Percentiles rank a stretch among this genome's conserved stretches.
phyloP scores from a whole-genome alignment of 1,139 yeast species.

The Yamadazyma friedrichii region DNA sequence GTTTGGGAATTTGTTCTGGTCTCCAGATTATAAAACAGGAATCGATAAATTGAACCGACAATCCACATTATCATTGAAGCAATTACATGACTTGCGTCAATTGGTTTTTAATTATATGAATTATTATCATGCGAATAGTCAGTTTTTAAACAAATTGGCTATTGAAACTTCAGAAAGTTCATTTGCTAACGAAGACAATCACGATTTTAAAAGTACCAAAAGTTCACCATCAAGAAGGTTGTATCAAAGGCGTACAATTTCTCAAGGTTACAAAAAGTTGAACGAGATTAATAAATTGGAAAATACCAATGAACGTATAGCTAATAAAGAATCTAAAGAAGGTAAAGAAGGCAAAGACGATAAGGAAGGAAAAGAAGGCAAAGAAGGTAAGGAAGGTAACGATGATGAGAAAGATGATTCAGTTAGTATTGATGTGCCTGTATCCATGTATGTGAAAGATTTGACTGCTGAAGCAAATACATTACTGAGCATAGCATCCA shows the following conservation, averaged over 20 bases:
- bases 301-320: not conserved
- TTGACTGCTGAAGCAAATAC: conserved; percentile 24
- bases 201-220: not conserved
- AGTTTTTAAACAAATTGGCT: conserved; percentile 22
- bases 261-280: conserved; percentile 11
- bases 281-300: conserved; percentile 6
- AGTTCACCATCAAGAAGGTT: conserved; percentile 2
- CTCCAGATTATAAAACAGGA: conserved; percentile 42
- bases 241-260: conserved; percentile 11
- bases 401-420: not conserved
- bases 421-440: conserved; percentile 15
- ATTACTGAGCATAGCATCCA: conserved; percentile 29
- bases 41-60: conserved; percentile 32
- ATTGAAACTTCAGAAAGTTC: conserved; percentile 4
- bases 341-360: not conserved
- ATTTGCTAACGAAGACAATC: not conserved
- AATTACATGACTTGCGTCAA: conserved; percentile 42
- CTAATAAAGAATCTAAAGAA: not conserved
- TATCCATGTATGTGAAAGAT: conserved; percentile 16
- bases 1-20: conserved; percentile 31
- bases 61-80: conserved; percentile 32
- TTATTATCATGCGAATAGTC: conserved; percentile 39
- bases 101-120: conserved; percentile 40
- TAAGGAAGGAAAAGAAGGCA: not conserved
- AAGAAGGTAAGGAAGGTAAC: not conserved